Base-by-base conservation (phyloP, 83 land plant species). In the Larix sibirica region DNA sequence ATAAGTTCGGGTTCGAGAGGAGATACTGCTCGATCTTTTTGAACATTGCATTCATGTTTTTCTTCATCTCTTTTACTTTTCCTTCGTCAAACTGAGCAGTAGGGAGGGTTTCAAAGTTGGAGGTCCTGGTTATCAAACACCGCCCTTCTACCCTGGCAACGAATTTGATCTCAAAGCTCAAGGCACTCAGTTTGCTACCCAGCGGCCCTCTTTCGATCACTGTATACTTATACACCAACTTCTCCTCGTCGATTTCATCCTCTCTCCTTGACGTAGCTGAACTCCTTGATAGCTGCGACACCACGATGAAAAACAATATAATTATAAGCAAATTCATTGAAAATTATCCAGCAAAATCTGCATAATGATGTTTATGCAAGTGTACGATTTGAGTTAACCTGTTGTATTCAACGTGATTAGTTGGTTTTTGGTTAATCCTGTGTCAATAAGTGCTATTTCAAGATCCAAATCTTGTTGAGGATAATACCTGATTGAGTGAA, bases 191-290 rank as follows among this genome's bases (percentile, higher is more conserved):
- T 64, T 64, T 64, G 24, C 9, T 64, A n/a, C 67, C 67, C 1
- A 64, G 28, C 1, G 12, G 7, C 1, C 67, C 67, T 64, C 67
- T 24, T 9, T 64, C 67, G 9, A 20, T 64, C 21, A 26, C 21
- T 7, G 3, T 5, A 61, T 63, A 21, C 66, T 6, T 63, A 63
- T 24, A 63, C 69, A 28, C 69, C 20, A 76, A 83, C 31, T 77
- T 77, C 67, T 63, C 81, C 24, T 63, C 31, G 42, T 83, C 84
- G 2, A 83, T 4, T 17, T 42, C 44, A 4, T 83, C 84, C n/a
- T 18, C 47, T 17, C 58, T 83, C 84, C 28, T 77, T 83, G 24
- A 83, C 47, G 21, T 62, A 62, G 56, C 80, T 77, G 70, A 59
- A 83, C 13, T 67, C 71, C 71, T 67, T 67, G 71, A 13, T 67